Percentiles rank a stretch among this genome's conserved stretches.
phyloP scores from a whole-genome alignment of 192 early-diverging fungal genomes.

The Spinellus fusiger region DNA sequence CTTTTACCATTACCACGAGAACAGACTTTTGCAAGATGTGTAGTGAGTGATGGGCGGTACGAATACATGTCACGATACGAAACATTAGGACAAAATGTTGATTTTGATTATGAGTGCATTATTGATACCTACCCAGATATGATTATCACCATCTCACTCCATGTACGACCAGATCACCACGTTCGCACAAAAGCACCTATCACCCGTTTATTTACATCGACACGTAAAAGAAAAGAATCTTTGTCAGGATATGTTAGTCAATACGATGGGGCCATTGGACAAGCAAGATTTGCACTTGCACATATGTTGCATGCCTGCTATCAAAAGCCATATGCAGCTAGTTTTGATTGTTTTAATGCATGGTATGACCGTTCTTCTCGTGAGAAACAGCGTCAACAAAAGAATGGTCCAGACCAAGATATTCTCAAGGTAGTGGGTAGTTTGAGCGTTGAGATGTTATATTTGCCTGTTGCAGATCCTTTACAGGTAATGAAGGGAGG shows the following conservation, averaged over 20 bases:
- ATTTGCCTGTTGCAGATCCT: constrained; percentile 15
- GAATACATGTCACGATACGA: constrained; percentile 27
- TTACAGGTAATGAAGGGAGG: background rate
- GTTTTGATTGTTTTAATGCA: constrained; percentile 28
- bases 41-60: constrained; percentile 25
- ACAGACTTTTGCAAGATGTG: constrained; percentile 23
- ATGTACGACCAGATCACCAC: constrained; percentile 23
- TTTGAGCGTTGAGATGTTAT: constrained; percentile 22
- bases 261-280: constrained; percentile 29
- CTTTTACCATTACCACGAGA: constrained; percentile 25
- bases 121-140: constrained; percentile 25
- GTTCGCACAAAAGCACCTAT: constrained; percentile 11
- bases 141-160: constrained; percentile 19
- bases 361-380: constrained; percentile 13
- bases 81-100: constrained; percentile 12
- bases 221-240: constrained; percentile 14
- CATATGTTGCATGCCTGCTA: constrained; percentile 23
- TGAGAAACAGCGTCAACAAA: constrained; percentile 4
- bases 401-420: constrained; percentile 13
- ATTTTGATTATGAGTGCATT: constrained; percentile 26
- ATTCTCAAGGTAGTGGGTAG: constrained; percentile 26
- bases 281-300: constrained; percentile 21
- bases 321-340: constrained; percentile 6
- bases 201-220: constrained; percentile 16
- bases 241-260: constrained; percentile 22